Evolutionary conservation across 2,329 filamentous ascomycete species (phyloP).

Genomic region (Chrysoporthe austroafricana): DNA sequence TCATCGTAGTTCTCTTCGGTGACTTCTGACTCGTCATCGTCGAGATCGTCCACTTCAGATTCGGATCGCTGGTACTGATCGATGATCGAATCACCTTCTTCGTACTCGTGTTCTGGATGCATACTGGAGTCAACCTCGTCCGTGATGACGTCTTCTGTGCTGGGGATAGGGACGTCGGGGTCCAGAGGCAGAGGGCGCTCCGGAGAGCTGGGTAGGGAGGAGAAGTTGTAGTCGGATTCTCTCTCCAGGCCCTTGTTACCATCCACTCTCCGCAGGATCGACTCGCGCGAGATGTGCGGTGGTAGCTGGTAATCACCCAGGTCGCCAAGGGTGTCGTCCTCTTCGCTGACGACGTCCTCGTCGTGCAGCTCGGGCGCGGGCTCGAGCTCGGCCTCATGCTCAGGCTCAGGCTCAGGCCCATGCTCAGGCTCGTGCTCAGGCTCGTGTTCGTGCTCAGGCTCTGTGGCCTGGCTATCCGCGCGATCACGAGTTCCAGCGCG

Average conservation of each 20-base stretch:
- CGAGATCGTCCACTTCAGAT: slow-evolving; percentile 39
- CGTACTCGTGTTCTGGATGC: slow-evolving; percentile 49
- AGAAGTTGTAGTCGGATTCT: slow-evolving; percentile 67
- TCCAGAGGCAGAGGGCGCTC: slow-evolving; percentile 68
- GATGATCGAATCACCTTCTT: slow-evolving; percentile 69
- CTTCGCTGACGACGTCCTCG: slow-evolving; percentile 52
- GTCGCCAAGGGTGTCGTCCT: slow-evolving; percentile 64
- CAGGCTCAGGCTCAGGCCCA: slow-evolving; percentile 28
- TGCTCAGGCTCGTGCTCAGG: slow-evolving; percentile 20
- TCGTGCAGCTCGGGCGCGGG: slow-evolving; percentile 46
- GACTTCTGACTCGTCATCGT: slow-evolving; percentile 27
- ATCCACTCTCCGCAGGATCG: slow-evolving; percentile 87
- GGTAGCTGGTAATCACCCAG: slow-evolving; percentile 69
- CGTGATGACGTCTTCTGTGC: slow-evolving; percentile 72
- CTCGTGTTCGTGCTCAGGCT: slow-evolving; percentile 44
- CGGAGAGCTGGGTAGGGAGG: slow-evolving; percentile 63
- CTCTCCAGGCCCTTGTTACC: slow-evolving; percentile 60
- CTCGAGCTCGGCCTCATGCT: slow-evolving; percentile 47
- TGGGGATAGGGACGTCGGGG: slow-evolving; percentile 88
- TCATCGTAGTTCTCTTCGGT: slow-evolving; percentile 54
- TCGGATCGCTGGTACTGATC: slow-evolving; percentile 65
- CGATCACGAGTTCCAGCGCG: slow-evolving; percentile 56
- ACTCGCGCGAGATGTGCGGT: slow-evolving; percentile 87
- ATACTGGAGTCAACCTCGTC: slow-evolving; percentile 65
- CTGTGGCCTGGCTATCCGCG: slow-evolving; percentile 46